phyloP scores from a whole-genome alignment of 768 basidiomycete genomes.

The Filobasidium floriforme region DNA sequence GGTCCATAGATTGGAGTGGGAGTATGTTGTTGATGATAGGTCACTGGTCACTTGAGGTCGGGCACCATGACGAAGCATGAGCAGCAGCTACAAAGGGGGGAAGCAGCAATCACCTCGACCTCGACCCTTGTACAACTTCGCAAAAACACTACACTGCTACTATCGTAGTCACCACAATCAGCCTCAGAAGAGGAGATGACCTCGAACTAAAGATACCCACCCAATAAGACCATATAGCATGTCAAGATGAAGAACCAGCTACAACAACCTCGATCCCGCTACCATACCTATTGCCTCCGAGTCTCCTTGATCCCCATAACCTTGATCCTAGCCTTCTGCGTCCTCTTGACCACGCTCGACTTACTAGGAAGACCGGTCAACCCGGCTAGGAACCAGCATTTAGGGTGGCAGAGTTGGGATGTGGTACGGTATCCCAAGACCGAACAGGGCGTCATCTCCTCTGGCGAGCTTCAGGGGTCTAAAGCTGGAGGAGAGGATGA shows the following conservation, averaged over 20 bases:
- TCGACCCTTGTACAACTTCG: neutral
- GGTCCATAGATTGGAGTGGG: too few species aligned
- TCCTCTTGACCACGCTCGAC: slow-evolving; percentile 11
- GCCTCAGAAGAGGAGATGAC: too few species aligned
- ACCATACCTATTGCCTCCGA: neutral
- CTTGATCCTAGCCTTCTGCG: slow-evolving; percentile 11
- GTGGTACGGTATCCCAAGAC: slow-evolving; percentile 46
- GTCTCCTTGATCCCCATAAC: slow-evolving; percentile 15
- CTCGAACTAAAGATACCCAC: too few species aligned
- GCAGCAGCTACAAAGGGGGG: neutral
- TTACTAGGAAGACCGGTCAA: slow-evolving; percentile 9
- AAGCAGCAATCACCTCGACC: neutral
- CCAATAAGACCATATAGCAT: too few species aligned
- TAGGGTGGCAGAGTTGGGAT: slow-evolving; percentile 90
- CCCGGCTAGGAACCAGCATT: slow-evolving; percentile 51
- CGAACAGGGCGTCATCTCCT: slow-evolving; percentile 29
- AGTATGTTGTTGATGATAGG: too few species aligned
- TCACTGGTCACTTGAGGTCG: neutral
- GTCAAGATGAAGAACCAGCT: too few species aligned
- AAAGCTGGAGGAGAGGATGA: neutral
- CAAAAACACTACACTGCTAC: too few species aligned
- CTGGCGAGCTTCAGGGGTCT: slow-evolving; percentile 41
- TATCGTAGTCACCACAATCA: too few species aligned
- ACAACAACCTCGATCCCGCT: too few species aligned
- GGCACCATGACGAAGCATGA: neutral